phyloP scores from a whole-genome alignment of 768 basidiomycete genomes.

The Cystofilobasidium macerans region DNA sequence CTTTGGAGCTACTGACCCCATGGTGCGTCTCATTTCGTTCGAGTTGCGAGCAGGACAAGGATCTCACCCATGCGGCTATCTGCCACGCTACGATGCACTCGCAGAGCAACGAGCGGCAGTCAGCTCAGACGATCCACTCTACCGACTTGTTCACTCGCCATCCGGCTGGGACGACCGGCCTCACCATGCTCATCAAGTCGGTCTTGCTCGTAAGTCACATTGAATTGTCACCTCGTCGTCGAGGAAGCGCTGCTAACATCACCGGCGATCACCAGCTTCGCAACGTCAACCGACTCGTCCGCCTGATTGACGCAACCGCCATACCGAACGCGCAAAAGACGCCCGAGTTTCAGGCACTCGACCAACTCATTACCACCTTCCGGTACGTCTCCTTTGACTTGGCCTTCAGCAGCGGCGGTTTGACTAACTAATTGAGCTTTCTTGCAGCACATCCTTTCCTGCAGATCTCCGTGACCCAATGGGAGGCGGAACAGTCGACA shows the following conservation, averaged over 20 bases:
- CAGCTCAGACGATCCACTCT: background rate
- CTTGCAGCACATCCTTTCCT: background rate
- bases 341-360: background rate
- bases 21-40: too few relatives aligned
- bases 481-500: background rate
- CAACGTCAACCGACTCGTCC: background rate
- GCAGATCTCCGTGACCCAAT: background rate
- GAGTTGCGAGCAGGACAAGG: too few relatives aligned
- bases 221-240: too few relatives aligned
- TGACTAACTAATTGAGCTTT: too few relatives aligned
- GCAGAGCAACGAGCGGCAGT: too few relatives aligned
- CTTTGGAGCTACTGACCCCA: too few relatives aligned
- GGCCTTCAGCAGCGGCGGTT: too few relatives aligned
- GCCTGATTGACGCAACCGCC: background rate
- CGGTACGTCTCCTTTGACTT: background rate
- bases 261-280: background rate
- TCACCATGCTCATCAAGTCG: background rate
- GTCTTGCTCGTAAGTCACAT: background rate
- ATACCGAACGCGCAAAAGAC: background rate
- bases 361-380: background rate
- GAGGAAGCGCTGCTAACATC: too few relatives aligned
- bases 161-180: background rate
- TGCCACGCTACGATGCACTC: too few relatives aligned
- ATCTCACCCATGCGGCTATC: too few relatives aligned
- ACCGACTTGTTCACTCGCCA: background rate